Percentiles rank a stretch among this genome's conserved stretches.
phyloP scores from a whole-genome alignment of 139 green algal species.

The Picochlorum sp. region DNA sequence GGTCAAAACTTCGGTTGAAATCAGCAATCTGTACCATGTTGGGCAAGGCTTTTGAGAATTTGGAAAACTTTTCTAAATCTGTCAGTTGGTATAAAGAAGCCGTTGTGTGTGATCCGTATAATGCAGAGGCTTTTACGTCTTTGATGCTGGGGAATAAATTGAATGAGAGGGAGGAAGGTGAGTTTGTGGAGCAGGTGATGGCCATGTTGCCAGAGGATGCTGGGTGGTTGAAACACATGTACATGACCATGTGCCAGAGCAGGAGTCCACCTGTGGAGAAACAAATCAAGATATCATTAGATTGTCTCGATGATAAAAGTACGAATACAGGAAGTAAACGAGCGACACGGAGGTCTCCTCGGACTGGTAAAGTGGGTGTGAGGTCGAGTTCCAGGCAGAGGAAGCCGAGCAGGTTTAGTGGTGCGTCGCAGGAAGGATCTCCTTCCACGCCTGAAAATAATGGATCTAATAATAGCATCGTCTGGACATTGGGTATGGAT shows the following conservation, averaged over 20 bases:
- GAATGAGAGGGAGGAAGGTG: constrained; percentile 60
- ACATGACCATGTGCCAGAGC: constrained; percentile 47
- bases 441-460: neutral
- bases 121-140: constrained; percentile 82
- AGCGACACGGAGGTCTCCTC: neutral
- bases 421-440: neutral
- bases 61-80: constrained; percentile 70
- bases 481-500: constrained; percentile 48
- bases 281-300: neutral
- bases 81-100: constrained; percentile 45
- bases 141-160: constrained; percentile 87
- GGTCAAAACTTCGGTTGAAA: constrained; percentile 13
- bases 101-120: constrained; percentile 77
- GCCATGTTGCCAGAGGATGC: constrained; percentile 33
- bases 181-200: constrained; percentile 48
- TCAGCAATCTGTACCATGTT: constrained; percentile 64
- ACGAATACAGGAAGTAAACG: neutral
- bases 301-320: neutral
- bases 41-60: constrained; percentile 60
- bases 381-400: neutral
- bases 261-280: constrained; percentile 14
- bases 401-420: neutral
- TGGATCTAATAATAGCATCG: neutral
- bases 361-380: neutral
- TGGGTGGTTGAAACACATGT: constrained; percentile 73